These are phyloP conservation scores for Pseudozyma sp. DNA, from an alignment of 1,284 basidiomycete species.

Conservation along the genomic window DNA sequence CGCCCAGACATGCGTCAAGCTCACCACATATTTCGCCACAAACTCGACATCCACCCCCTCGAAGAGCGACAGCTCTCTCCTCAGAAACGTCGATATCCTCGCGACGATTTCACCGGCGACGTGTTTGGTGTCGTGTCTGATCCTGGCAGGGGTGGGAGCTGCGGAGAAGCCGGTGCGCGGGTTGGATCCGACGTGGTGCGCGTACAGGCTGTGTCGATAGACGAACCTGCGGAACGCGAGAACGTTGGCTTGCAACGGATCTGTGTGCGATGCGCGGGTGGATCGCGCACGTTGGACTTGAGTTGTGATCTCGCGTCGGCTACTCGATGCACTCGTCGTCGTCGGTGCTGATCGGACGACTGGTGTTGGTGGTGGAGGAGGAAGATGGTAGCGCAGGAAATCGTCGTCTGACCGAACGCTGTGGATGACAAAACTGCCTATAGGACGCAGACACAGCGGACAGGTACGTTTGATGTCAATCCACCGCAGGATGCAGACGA, in stretches of 20 bases:
- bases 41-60: constrained; percentile 65
- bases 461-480: constrained; percentile 60
- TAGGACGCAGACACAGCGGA: constrained; percentile 62
- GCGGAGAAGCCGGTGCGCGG: constrained; percentile 61
- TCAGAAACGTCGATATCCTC: constrained; percentile 54
- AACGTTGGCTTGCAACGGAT: background rate
- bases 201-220: constrained; percentile 59
- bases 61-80: constrained; percentile 65
- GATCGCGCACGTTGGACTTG: constrained; percentile 11
- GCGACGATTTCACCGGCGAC: background rate
- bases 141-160: constrained; percentile 36
- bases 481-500: constrained; percentile 66
- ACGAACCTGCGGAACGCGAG: constrained; percentile 57
- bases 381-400: constrained; percentile 59
- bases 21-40: constrained; percentile 60
- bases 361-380: background rate
- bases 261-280: background rate
- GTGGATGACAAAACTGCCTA: constrained; percentile 61
- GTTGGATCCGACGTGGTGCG: constrained; percentile 65
- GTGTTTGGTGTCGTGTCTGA: constrained; percentile 11
- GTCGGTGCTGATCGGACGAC: background rate
- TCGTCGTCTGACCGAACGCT: constrained; percentile 62
- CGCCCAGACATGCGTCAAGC: constrained; percentile 60
- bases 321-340: background rate
- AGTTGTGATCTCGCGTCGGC: background rate